Evolutionary conservation across 1,139 yeast genomes (phyloP).

Genomic region (Kodamaea ohmeri): DNA sequence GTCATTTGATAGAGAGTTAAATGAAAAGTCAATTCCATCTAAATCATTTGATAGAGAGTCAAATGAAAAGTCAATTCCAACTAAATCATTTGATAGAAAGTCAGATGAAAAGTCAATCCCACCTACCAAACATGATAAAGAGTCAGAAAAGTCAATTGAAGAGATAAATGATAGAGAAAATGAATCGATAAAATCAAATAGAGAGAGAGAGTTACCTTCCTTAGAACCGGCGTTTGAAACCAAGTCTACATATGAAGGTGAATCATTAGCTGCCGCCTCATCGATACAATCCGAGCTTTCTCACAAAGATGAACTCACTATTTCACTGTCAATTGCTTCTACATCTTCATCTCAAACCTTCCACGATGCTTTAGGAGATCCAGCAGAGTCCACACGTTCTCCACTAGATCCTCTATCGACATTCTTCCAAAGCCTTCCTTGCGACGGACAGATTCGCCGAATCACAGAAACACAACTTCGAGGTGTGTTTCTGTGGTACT

Average conservation of each 20-base stretch:
- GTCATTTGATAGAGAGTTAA: background rate
- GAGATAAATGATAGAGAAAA: too few relatives aligned
- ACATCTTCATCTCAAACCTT: background rate
- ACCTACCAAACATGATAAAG: background rate
- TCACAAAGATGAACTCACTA: background rate
- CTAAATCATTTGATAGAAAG: background rate
- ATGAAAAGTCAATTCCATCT: background rate
- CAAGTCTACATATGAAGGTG: too few relatives aligned
- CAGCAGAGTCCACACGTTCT: slow-evolving; percentile 10
- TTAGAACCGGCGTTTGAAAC: too few relatives aligned
- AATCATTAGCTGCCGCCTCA: too few relatives aligned
- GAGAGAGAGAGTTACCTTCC: too few relatives aligned
- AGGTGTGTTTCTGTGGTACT: slow-evolving; percentile 44
- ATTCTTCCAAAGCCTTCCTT: slow-evolving; percentile 17
- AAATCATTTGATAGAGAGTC: background rate
- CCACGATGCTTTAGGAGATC: background rate
- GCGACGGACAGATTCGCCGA: background rate
- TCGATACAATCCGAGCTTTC: too few relatives aligned
- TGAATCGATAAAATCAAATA: too few relatives aligned
- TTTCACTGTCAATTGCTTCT: background rate
- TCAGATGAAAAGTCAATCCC: background rate
- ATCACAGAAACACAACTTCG: slow-evolving; percentile 30
- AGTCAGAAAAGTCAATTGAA: too few relatives aligned
- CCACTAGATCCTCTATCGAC: slow-evolving; percentile 28
- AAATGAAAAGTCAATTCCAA: background rate